phyloP scores from a whole-genome alignment of 1,284 basidiomycete genomes.

The Coniophora puteana region DNA sequence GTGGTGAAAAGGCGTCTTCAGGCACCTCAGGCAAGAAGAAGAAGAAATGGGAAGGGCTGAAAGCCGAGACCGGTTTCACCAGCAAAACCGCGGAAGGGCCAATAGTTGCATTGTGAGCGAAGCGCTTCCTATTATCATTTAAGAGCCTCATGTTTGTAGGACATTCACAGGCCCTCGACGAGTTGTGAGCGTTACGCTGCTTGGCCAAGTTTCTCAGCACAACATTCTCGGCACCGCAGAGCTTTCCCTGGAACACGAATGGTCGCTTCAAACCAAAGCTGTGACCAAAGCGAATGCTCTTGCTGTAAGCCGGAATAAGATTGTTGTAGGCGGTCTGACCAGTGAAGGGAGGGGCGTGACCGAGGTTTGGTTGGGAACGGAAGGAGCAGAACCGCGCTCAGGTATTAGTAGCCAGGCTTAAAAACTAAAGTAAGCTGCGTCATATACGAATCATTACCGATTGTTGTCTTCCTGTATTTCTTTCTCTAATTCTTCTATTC shows the following conservation, averaged over 20 bases:
- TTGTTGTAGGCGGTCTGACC: constrained; percentile 59
- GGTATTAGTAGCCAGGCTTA: constrained; percentile 2
- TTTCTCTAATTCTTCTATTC: constrained; percentile 55
- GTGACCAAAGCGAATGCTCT: constrained; percentile 64
- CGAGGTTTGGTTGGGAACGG: constrained; percentile 48
- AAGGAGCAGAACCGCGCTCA: constrained; percentile 5
- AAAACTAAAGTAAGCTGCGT: constrained; percentile 5
- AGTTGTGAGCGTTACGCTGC: constrained; percentile 54
- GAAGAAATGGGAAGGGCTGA: constrained; percentile 72
- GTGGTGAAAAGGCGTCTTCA: constrained; percentile 51
- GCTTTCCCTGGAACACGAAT: constrained; percentile 39
- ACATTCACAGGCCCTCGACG: constrained; percentile 42
- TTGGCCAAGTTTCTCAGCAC: constrained; percentile 52
- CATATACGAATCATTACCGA: too few species aligned
- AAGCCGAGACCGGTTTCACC: constrained; percentile 39
- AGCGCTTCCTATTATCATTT: constrained; percentile 1
- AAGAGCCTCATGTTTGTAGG: constrained; percentile 30
- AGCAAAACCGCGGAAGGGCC: constrained; percentile 64
- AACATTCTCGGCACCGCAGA: constrained; percentile 30
- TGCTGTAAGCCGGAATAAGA: constrained; percentile 33
- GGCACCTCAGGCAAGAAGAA: constrained; percentile 40
- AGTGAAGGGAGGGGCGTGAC: constrained; percentile 54
- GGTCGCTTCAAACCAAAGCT: constrained; percentile 37
- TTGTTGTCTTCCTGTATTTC: constrained; percentile 34
- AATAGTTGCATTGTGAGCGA: constrained; percentile 59